Conservation (phyloP, 1,139 yeast species). For the Hansenula lynferdii region DNA sequence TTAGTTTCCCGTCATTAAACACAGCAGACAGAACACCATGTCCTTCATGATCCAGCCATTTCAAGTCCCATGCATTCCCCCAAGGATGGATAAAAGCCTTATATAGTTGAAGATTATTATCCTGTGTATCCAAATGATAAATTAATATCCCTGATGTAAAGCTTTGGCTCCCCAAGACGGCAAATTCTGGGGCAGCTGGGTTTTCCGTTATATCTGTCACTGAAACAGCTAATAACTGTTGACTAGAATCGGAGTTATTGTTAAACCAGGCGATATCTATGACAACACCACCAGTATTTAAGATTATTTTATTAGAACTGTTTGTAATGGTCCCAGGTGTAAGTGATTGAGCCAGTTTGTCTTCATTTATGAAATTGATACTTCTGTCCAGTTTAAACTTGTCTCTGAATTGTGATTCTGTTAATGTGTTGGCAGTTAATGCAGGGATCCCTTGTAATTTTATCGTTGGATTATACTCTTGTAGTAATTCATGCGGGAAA, state of each 20-base stretch:
- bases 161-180: constrained; percentile 32
- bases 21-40: constrained; percentile 46
- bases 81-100: constrained; percentile 37
- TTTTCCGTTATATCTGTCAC: constrained; percentile 32
- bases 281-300: constrained; percentile 53
- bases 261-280: constrained; percentile 54
- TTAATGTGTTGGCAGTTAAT: constrained; percentile 5
- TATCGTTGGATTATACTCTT: constrained; percentile 10
- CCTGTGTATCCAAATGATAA: constrained; percentile 36
- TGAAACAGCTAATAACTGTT: constrained; percentile 49
- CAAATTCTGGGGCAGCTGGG: constrained; percentile 25
- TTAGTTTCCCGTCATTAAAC: constrained; percentile 60
- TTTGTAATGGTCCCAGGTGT: constrained; percentile 14
- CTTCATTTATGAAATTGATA: constrained; percentile 15
- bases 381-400: constrained; percentile 8
- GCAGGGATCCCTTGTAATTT: constrained; percentile 5
- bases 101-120: constrained; percentile 24
- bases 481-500: constrained; percentile 19
- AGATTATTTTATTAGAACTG: constrained; percentile 25
- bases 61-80: constrained; percentile 52
- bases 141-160: constrained; percentile 41
- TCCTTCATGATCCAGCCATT: constrained; percentile 36
- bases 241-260: constrained; percentile 13
- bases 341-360: constrained; percentile 19
- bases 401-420: constrained; percentile 12